These are phyloP conservation scores for Fusarium floridanum DNA, from an alignment of 2,329 filamentous ascomycete genomes.

Conservation along the genomic window DNA sequence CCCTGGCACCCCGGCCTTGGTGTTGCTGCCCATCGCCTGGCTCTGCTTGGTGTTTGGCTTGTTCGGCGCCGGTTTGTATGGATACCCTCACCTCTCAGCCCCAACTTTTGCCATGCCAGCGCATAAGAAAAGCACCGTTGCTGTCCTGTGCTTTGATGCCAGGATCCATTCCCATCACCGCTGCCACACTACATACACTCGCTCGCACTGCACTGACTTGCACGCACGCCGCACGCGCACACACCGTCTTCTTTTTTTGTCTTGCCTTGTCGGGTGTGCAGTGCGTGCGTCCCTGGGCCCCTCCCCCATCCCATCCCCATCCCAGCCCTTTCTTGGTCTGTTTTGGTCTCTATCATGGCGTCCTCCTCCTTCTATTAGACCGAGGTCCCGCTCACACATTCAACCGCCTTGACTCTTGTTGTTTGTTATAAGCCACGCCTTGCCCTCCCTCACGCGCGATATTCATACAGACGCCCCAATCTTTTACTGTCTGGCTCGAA, in stretches of 20 bases:
- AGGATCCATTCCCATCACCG: slow-evolving; percentile 35
- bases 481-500: slow-evolving; percentile 1
- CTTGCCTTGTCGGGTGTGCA: neutral
- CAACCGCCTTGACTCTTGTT: slow-evolving; percentile 19
- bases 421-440: slow-evolving; percentile 30
- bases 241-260: slow-evolving; percentile 38
- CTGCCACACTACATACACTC: slow-evolving; percentile 22
- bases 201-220: neutral
- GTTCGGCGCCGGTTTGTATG: slow-evolving; percentile 26
- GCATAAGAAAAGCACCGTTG: slow-evolving; percentile 41
- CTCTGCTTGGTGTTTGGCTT: slow-evolving; percentile 14
- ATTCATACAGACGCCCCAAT: slow-evolving; percentile 6
- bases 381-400: slow-evolving; percentile 28
- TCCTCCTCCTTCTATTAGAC: slow-evolving; percentile 19
- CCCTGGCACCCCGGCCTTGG: slow-evolving; percentile 29
- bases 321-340: slow-evolving; percentile 10
- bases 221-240: slow-evolving; percentile 15
- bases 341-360: slow-evolving; percentile 26
- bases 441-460: slow-evolving; percentile 23
- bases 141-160: slow-evolving; percentile 40
- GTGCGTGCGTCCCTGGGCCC: slow-evolving; percentile 14
- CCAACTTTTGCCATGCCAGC: slow-evolving; percentile 39
- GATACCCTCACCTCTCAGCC: slow-evolving; percentile 36
- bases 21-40: slow-evolving; percentile 31
- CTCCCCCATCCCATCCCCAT: neutral